Percentiles rank a stretch among this genome's conserved stretches.
Evolutionary conservation across 805 yeast genomes (phyloP).

Genomic region (Ogataea methanolica): DNA sequence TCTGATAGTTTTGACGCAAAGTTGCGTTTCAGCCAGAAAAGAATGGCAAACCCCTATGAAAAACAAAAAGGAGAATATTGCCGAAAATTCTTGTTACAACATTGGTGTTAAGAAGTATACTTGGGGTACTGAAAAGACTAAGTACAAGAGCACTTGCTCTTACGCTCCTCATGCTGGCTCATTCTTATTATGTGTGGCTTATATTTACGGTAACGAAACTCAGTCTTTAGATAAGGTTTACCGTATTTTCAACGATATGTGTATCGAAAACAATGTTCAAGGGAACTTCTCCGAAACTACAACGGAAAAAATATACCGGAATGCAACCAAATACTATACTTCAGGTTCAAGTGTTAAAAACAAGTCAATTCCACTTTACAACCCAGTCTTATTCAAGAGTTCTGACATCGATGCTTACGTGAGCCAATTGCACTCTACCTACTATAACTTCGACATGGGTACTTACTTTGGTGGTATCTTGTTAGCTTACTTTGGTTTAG

Average conservation of each 20-base stretch:
- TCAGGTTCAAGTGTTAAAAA: slow-evolving; percentile 3
- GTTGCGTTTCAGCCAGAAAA: too few species aligned
- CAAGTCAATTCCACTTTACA: slow-evolving; percentile 9
- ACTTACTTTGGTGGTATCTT: slow-evolving; percentile 33
- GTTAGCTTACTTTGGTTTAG: slow-evolving; percentile 35
- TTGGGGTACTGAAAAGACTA: not conserved
- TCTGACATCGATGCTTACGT: slow-evolving; percentile 2
- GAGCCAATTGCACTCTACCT: slow-evolving; percentile 13
- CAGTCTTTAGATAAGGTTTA: slow-evolving; percentile 2
- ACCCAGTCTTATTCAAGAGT: slow-evolving; percentile 13
- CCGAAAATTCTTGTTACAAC: not conserved
- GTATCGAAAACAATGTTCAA: not conserved
- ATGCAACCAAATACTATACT: slow-evolving; percentile 25
- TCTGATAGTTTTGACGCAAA: too few species aligned
- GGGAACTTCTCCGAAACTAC: not conserved
- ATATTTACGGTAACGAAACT: slow-evolving; percentile 3
- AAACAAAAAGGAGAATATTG: too few species aligned
- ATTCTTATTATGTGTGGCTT: slow-evolving; percentile 9
- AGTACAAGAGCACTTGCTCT: slow-evolving; percentile 8
- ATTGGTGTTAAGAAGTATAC: not conserved
- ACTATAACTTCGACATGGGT: slow-evolving; percentile 24
- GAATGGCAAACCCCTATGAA: too few species aligned
- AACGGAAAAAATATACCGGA: slow-evolving; percentile 20
- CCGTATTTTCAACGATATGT: not conserved
- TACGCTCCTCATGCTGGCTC: slow-evolving; percentile 18